Percentiles rank a stretch among this genome's conserved stretches.
These are phyloP conservation scores for Persicaria maculosa DNA, from an alignment of 148 eudicot species.

Conservation along the genomic window DNA sequence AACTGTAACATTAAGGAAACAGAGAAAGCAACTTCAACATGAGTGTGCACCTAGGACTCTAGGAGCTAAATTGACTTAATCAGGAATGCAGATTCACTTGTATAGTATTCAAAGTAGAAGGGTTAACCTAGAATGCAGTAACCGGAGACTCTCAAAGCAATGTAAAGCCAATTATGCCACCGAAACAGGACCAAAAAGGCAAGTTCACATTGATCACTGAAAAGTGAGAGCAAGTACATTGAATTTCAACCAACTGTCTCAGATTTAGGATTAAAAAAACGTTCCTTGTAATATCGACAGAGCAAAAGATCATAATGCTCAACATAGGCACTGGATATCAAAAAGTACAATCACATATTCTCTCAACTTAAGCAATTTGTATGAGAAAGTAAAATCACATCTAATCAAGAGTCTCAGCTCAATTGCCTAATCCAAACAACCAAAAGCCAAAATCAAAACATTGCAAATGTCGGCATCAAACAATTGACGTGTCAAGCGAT, in stretches of 20 bases:
- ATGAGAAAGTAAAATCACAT: too few species aligned
- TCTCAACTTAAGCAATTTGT: too few species aligned
- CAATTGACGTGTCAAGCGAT: background rate
- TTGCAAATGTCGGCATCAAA: background rate
- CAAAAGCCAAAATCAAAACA: background rate
- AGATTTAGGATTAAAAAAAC: background rate
- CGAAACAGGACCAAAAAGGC: background rate
- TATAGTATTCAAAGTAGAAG: background rate
- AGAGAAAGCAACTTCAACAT: background rate
- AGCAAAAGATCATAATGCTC: background rate
- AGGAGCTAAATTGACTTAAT: background rate
- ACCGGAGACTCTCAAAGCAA: background rate
- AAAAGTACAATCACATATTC: too few species aligned
- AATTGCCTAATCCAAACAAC: background rate
- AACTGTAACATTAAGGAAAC: too few species aligned
- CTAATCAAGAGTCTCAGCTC: background rate
- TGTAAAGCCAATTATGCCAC: background rate
- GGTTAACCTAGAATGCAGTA: background rate
- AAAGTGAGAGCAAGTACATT: background rate
- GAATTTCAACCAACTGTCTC: background rate
- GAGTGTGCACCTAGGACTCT: background rate
- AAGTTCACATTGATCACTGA: background rate
- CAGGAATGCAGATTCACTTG: background rate
- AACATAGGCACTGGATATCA: too few species aligned
- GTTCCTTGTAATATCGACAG: background rate